These are phyloP conservation scores for Penicillium occitanis DNA, from an alignment of 2,329 filamentous ascomycete species.

Conservation along the genomic window DNA sequence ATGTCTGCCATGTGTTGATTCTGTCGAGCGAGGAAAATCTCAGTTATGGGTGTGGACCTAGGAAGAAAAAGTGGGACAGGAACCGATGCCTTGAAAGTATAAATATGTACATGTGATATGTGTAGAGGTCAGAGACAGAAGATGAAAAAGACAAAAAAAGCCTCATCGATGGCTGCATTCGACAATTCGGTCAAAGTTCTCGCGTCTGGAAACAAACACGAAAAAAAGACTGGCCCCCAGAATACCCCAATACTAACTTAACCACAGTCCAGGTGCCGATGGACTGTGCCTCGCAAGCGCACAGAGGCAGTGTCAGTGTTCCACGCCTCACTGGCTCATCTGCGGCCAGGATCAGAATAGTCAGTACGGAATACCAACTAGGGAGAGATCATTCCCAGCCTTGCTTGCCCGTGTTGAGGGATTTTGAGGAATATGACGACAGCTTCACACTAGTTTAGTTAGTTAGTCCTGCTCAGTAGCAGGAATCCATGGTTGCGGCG, in stretches of 20 bases:
- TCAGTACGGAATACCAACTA: not conserved
- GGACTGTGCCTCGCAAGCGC: not conserved
- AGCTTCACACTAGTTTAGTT: not conserved
- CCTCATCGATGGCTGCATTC: not conserved
- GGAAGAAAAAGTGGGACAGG: conserved; percentile 12
- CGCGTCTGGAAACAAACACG: not conserved
- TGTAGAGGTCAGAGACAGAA: not conserved
- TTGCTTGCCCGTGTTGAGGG: not conserved
- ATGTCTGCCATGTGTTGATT: not conserved
- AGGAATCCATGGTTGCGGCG: not conserved
- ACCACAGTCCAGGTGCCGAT: not conserved
- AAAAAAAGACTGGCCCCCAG: not conserved
- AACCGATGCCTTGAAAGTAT: conserved; percentile 8
- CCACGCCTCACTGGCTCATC: conserved; percentile 2
- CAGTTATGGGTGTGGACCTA: not conserved
- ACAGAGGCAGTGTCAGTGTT: not conserved
- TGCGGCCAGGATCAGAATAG: not conserved
- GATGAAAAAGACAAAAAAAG: not conserved
- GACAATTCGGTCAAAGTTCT: not conserved
- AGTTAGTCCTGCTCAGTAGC: not conserved
- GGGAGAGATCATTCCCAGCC: not conserved
- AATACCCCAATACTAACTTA: not conserved
- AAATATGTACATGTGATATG: not conserved
- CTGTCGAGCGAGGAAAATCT: not conserved
- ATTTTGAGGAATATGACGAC: conserved; percentile 7